These are phyloP conservation scores for Arabis alpina DNA, from an alignment of 345 rosid genomes.

Conservation along the genomic window DNA sequence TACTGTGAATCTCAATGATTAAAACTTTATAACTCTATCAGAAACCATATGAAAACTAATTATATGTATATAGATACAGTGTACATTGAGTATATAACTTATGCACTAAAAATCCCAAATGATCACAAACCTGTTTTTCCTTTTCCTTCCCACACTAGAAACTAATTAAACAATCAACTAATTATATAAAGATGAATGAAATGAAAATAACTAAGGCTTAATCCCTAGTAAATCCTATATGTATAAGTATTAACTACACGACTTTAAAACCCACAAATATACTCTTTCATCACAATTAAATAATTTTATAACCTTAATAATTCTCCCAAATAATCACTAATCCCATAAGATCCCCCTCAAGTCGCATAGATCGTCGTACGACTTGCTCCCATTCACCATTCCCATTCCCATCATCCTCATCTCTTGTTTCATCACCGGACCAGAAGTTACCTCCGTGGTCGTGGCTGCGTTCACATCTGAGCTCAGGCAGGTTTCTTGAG, in stretches of 20 bases:
- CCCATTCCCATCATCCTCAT: slow-evolving; percentile 35
- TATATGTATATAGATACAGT: slow-evolving; percentile 22
- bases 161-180: slow-evolving; percentile 41
- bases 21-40: slow-evolving; percentile 8
- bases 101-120: slow-evolving; percentile 34
- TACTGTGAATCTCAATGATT: not conserved
- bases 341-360: slow-evolving; percentile 42
- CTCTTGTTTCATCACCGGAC: slow-evolving; percentile 40
- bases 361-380: slow-evolving; percentile 44
- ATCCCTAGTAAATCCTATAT: slow-evolving; percentile 37
- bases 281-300: slow-evolving; percentile 37
- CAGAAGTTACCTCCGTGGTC: slow-evolving; percentile 39
- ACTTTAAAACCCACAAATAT: slow-evolving; percentile 35
- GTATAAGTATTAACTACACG: slow-evolving; percentile 35
- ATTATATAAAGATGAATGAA: slow-evolving; percentile 21
- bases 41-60: slow-evolving; percentile 20
- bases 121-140: slow-evolving; percentile 28
- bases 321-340: slow-evolving; percentile 24
- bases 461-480: slow-evolving; percentile 40
- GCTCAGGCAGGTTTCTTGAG: slow-evolving; percentile 46
- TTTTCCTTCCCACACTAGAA: slow-evolving; percentile 23
- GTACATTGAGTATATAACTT: slow-evolving; percentile 26
- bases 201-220: slow-evolving; percentile 33
- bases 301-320: slow-evolving; percentile 17
- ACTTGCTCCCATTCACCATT: slow-evolving; percentile 36